Evolutionary conservation across 331 rosid genomes (phyloP), one percentile per base, ranked within the genome.

Genomic region (Malus hybrid): DNA sequence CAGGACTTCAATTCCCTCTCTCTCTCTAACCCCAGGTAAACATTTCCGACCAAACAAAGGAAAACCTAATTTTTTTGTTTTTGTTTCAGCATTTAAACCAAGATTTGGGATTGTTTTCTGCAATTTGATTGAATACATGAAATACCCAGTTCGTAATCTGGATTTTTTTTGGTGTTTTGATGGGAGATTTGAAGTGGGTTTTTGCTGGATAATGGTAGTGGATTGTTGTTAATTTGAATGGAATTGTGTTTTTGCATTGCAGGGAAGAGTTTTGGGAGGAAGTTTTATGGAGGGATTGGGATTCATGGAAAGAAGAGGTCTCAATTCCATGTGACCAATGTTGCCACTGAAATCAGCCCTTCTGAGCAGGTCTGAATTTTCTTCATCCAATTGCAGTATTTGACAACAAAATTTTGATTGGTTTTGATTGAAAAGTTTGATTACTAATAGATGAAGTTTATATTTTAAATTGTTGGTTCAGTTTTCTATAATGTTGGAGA

Each of bases 271-370:
- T 72, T 44, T 78, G 87, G 87, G 20, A 81, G 70, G 28, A 88
- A 79, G 81, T 78, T 85, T 50, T 77, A 72, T 87, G 91, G 89
- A 66, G 86, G 91, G 70, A 80, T 89, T 61, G 86, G 90, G 80
- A 62, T 86, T 74, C 88, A 78, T 26, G 87, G 91, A 28, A 79
- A 75, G 58, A 91, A 84, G 78, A 89, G 89, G 83, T 77, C 95
- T 81, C 91, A 63, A 72, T 87, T 88, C 66, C 83, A 68, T 10
- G 76, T 85, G 53, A 72, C 88, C 44, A 91, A 81, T 83, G 97
- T 93, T 87, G 93, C 96, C 71, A 86, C 98, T 81, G 94, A 89
- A 82, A 81, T 93, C 42, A 89, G 84, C 93, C 72, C 96, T 73
- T 86, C 86, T 3, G 89, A 84, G 72, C 89, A 89, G 98, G 98